These are phyloP conservation scores for Russula griseocarnosa DNA, from an alignment of 768 basidiomycete genomes.

Conservation along the genomic window DNA sequence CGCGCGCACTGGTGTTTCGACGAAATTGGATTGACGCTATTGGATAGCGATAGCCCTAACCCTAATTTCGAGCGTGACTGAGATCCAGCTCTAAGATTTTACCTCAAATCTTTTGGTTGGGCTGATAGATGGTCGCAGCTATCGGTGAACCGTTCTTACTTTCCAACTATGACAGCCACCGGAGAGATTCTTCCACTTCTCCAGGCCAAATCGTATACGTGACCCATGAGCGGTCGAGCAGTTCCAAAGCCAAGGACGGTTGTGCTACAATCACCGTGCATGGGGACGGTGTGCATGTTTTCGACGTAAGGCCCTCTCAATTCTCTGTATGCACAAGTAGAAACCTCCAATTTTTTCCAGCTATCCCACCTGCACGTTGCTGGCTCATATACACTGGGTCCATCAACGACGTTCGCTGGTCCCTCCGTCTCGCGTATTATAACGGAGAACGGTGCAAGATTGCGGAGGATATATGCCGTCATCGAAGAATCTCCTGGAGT, in stretches of 20 bases:
- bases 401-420: constrained; percentile 27
- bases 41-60: background rate
- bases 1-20: too few species aligned
- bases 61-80: too few species aligned
- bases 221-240: constrained; percentile 35
- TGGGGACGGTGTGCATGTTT: constrained; percentile 68
- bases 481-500: constrained; percentile 14
- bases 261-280: constrained; percentile 66
- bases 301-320: constrained; percentile 52
- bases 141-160: constrained; percentile 27
- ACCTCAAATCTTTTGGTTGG: background rate
- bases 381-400: constrained; percentile 25
- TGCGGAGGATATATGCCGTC: constrained; percentile 24
- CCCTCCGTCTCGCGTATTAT: constrained; percentile 25
- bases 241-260: constrained; percentile 40
- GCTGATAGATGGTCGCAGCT: constrained; percentile 18
- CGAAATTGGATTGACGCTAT: too few species aligned
- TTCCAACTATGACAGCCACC: constrained; percentile 22
- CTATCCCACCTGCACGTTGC: constrained; percentile 23
- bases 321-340: background rate
- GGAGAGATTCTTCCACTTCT: background rate
- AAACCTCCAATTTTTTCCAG: constrained; percentile 5
- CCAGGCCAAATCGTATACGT: constrained; percentile 34
- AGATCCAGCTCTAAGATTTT: background rate
- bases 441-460: constrained; percentile 14